These are phyloP conservation scores for Penicillium oxalicum DNA, from an alignment of 2,329 filamentous ascomycete species.

Conservation along the genomic window DNA sequence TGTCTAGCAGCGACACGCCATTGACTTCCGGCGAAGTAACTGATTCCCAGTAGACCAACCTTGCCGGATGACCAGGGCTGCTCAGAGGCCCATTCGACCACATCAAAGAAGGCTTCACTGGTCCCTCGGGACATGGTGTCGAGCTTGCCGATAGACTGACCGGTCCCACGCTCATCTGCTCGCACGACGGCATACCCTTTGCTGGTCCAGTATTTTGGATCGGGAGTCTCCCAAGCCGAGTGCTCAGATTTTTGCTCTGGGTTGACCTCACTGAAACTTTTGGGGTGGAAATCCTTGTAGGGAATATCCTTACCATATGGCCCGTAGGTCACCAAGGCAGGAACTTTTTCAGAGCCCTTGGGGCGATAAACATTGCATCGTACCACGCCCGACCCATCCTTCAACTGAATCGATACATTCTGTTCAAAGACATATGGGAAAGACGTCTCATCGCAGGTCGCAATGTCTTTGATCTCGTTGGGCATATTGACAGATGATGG, in stretches of 20 bases:
- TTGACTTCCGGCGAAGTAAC: constrained; percentile 50
- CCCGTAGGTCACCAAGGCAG: constrained; percentile 64
- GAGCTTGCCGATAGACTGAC: constrained; percentile 48
- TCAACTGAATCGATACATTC: constrained; percentile 45
- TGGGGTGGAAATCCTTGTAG: constrained; percentile 39
- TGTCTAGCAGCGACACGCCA: constrained; percentile 50
- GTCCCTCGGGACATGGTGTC: constrained; percentile 51
- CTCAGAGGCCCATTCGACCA: constrained; percentile 48
- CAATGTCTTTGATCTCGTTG: constrained; percentile 25
- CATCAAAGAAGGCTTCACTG: constrained; percentile 48
- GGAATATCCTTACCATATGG: constrained; percentile 67
- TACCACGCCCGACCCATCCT: constrained; percentile 37
- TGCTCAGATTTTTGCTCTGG: constrained; percentile 49
- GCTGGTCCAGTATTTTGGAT: constrained; percentile 52
- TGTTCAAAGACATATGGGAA: constrained; percentile 47
- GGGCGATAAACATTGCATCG: constrained; percentile 49
- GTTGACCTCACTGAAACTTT: constrained; percentile 51
- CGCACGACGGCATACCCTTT: constrained; percentile 53
- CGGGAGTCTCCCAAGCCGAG: constrained; percentile 56
- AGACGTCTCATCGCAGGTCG: constrained; percentile 30
- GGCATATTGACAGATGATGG: constrained; percentile 16
- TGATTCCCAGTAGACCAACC: constrained; percentile 48
- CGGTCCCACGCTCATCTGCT: constrained; percentile 49
- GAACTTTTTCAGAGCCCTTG: constrained; percentile 38
- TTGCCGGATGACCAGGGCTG: constrained; percentile 49